Evolutionary conservation across 495 filamentous ascomycete genomes (phyloP).

Genomic region (Talaromyces stipitatus): DNA sequence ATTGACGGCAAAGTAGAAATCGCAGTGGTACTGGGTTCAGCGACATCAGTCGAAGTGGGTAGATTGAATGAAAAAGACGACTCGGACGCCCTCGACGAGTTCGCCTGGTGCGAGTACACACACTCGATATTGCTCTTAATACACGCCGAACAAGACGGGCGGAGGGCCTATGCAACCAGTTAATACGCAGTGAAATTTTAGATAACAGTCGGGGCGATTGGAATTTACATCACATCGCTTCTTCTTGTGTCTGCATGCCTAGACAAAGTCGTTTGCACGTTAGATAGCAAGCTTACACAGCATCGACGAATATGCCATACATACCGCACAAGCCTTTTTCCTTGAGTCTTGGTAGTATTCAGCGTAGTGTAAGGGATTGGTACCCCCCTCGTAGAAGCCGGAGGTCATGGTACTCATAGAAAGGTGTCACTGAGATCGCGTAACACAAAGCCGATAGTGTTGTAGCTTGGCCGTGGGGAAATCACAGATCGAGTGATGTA

Average conservation of each 20-base stretch:
- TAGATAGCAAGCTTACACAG: background rate
- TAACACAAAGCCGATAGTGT: too few species aligned
- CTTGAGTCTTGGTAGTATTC: background rate
- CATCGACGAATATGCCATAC: background rate
- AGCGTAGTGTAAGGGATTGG: background rate
- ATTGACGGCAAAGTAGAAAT: background rate
- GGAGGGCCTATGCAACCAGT: background rate
- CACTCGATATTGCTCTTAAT: constrained; percentile 1
- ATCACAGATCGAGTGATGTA: too few species aligned
- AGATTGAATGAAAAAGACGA: background rate
- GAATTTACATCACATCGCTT: background rate
- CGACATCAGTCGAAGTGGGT: background rate
- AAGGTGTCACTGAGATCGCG: too few species aligned
- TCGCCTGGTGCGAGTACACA: background rate
- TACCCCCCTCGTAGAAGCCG: background rate
- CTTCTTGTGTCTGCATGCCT: constrained; percentile 1
- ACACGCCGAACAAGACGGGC: background rate
- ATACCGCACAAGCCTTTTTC: constrained; percentile 1
- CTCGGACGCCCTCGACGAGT: background rate
- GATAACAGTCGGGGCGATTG: background rate
- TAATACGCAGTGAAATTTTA: background rate
- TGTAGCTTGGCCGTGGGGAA: too few species aligned
- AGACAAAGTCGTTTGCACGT: background rate
- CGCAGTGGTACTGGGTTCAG: background rate
- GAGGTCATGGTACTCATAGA: background rate